These are phyloP conservation scores for Aspergillus sp. DNA, from an alignment of 2,329 filamentous ascomycete genomes.

Conservation along the genomic window DNA sequence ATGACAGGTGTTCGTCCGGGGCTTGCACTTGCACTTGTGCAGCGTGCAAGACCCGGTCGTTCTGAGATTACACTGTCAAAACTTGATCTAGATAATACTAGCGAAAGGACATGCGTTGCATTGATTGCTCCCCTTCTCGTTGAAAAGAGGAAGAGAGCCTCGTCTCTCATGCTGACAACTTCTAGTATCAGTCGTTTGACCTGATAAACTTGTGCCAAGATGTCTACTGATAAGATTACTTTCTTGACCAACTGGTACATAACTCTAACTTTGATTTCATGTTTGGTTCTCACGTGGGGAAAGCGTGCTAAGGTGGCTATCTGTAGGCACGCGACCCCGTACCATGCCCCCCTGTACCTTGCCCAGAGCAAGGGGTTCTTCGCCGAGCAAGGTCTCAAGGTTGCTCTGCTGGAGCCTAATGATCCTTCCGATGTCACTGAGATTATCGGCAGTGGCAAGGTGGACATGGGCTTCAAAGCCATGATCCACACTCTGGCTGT, in stretches of 20 bases:
- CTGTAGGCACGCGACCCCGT: conserved; percentile 73
- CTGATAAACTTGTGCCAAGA: conserved; percentile 49
- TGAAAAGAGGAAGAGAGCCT: conserved; percentile 14
- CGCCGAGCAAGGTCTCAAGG: conserved; percentile 72
- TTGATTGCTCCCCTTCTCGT: conserved; percentile 36
- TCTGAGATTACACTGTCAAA: conserved; percentile 78
- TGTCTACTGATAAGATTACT: conserved; percentile 82
- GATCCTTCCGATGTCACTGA: conserved; percentile 81
- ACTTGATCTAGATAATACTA: conserved; percentile 88
- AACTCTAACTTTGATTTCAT: too few species aligned
- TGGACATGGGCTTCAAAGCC: conserved; percentile 77
- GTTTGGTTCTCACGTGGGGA: too few species aligned
- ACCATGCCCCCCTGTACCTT: conserved; percentile 75
- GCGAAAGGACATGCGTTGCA: conserved; percentile 84
- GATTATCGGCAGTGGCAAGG: conserved; percentile 73
- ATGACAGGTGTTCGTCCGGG: conserved; percentile 45
- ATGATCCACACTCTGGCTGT: conserved; percentile 81
- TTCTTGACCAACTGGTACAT: conserved; percentile 79
- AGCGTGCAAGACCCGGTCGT: conserved; percentile 28
- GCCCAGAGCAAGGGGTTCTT: conserved; percentile 75
- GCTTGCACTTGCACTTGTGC: not conserved
- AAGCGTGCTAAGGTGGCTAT: conserved; percentile 24
- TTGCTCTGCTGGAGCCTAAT: conserved; percentile 74
- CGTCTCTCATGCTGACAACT: conserved; percentile 25
- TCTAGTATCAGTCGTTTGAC: conserved; percentile 29